Evolutionary conservation across 75 land plant genomes (phyloP), one percentile per base, ranked within the genome.

Genomic region (Selaginella moellendorffii): DNA sequence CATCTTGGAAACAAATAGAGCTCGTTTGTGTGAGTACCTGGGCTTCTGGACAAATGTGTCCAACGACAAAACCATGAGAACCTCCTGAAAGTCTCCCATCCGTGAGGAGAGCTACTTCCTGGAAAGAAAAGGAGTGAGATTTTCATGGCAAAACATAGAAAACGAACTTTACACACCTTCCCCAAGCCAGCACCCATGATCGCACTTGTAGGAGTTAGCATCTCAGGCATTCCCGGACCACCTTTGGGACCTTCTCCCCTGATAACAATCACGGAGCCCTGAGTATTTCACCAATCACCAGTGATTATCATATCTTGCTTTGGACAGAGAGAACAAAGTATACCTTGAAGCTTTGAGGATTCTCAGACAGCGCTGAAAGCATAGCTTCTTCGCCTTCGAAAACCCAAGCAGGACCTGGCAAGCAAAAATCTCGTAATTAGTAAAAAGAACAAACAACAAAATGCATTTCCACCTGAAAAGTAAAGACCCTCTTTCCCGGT

Each of bases 121-220:
- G 78, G 52, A 30, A 26, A 64, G 42, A 18, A n/a, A n/a, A n/a
- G n/a, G n/a, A n/a, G n/a, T n/a, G n/a, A n/a, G n/a, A n/a, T n/a
- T n/a, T n/a, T n/a, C n/a, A n/a, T n/a, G n/a, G n/a, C n/a, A n/a
- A n/a, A n/a, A n/a, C n/a, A n/a, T n/a, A n/a, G n/a, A n/a, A n/a
- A n/a, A n/a, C n/a, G n/a, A n/a, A n/a, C n/a, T n/a, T n/a, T n/a
- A 28, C 21, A 60, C 67, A 86, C 96, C 87, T 93, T 93, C 10
- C 98, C 98, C 24, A 93, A 85, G 46, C 98, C 96, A n/a, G 98
- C 98, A 31, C 98, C 98, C 83, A 93, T 89, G 63, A 93, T 90
- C 21, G 96, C 98, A 82, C 98, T 93, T 58, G 98, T 93, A 46
- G 98, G 98, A 21, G 96, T 93, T 27, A 93, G 76, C 98, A 93